Evolutionary conservation across 164 flowering plant genomes (phyloP).

Genomic region (Amborella trichopoda): DNA sequence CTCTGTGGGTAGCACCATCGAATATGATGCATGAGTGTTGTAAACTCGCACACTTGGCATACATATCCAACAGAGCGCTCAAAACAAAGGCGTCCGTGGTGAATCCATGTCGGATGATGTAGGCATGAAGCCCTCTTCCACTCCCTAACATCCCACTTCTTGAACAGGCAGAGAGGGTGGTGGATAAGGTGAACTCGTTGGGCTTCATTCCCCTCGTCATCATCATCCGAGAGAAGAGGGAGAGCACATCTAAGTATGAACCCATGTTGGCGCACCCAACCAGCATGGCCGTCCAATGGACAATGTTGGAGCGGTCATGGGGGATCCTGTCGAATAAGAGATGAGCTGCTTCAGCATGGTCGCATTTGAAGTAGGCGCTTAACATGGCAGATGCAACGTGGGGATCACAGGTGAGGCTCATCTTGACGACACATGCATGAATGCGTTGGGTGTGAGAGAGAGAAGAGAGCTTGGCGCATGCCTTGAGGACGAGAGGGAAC

Average conservation of each 20-base stretch:
- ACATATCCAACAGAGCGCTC: slow-evolving; percentile 20
- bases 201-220: slow-evolving; percentile 9
- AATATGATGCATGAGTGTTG: slow-evolving; percentile 12
- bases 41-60: slow-evolving; percentile 13
- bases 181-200: slow-evolving; percentile 11
- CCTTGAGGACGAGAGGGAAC: slow-evolving; percentile 60
- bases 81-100: slow-evolving; percentile 10
- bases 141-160: slow-evolving; percentile 1
- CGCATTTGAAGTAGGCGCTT: slow-evolving; percentile 16
- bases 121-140: slow-evolving; percentile 15
- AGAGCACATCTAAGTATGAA: slow-evolving; percentile 10
- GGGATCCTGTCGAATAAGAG: slow-evolving; percentile 9
- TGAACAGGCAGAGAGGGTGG: slow-evolving; percentile 11
- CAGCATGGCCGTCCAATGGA: slow-evolving; percentile 22
- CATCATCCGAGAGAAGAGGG: slow-evolving; percentile 11
- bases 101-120: slow-evolving; percentile 10
- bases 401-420: slow-evolving; percentile 5
- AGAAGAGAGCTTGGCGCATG: slow-evolving; percentile 34
- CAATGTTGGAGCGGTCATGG: slow-evolving; percentile 7
- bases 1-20: slow-evolving; percentile 5
- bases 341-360: slow-evolving; percentile 13
- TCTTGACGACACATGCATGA: slow-evolving; percentile 14
- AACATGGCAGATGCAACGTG: slow-evolving; percentile 17
- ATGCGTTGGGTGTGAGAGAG: slow-evolving; percentile 20
- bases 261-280: slow-evolving; percentile 11